A percentile compares a stretch with the other conserved stretches of the same genome.
Conservation (phyloP, 2,329 filamentous ascomycete genomes). For the Graphium sp. region DNA sequence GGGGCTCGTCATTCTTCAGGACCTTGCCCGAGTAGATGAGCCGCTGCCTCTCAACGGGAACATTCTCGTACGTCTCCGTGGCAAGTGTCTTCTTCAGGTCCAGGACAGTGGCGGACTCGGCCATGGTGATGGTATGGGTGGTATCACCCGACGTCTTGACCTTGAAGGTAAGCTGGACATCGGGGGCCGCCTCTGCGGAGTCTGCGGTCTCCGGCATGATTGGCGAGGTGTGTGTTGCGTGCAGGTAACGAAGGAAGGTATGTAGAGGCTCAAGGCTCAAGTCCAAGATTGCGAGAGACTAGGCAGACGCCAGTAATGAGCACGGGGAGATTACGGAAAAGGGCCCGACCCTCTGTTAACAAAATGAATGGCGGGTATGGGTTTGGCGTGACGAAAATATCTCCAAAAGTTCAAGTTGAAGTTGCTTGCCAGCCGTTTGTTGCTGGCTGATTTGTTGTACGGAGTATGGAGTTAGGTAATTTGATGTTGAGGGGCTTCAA, state of each 20-base stretch:
- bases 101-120: slow-evolving; percentile 57
- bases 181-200: slow-evolving; percentile 39
- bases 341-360: too few relatives aligned
- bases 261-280: too few relatives aligned
- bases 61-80: slow-evolving; percentile 64
- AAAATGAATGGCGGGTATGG: too few relatives aligned
- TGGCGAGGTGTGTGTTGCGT: neutral
- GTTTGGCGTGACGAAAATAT: too few relatives aligned
- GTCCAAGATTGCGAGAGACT: too few relatives aligned
- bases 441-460: too few relatives aligned
- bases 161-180: slow-evolving; percentile 81
- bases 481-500: too few relatives aligned
- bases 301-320: too few relatives aligned
- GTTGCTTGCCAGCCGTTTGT: too few relatives aligned
- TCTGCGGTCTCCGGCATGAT: slow-evolving; percentile 40
- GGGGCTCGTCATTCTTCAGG: slow-evolving; percentile 81
- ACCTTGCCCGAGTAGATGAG: slow-evolving; percentile 96
- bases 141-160: slow-evolving; percentile 92
- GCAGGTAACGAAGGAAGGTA: slow-evolving; percentile 1
- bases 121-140: slow-evolving; percentile 68
- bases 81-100: slow-evolving; percentile 87
- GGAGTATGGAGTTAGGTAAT: too few relatives aligned
- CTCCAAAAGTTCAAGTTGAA: too few relatives aligned
- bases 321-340: too few relatives aligned
- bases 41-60: slow-evolving; percentile 76